Evolutionary conservation across 164 flowering plant species (phyloP), one percentile per base, ranked within the genome.

Genomic region (Vitis labrusca): DNA sequence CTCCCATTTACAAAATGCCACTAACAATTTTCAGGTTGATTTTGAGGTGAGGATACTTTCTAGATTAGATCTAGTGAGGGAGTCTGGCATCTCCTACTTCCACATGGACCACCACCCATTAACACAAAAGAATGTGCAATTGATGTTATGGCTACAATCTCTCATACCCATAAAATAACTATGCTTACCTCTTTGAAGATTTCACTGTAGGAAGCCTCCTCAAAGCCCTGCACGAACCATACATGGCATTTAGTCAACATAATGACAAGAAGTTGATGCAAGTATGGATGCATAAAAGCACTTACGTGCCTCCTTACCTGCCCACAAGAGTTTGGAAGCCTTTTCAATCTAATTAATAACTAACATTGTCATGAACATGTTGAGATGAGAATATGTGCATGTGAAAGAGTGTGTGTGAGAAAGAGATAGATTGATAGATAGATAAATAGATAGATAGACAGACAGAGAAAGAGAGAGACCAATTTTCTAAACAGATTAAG

Each of bases 141-240:
- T 37, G 44, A 12, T 6, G 2, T 30, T 4, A 30, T 8, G 23
- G 13, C 3, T 15, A 53, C 50, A 8, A 29, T 27, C 15, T 29
- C 51, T 16, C 16, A 10, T 8, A 9, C 52, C 19, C n/a, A 49
- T 11, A 15, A 56, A 10, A 47, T 47, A 19, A 54, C 12, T 15
- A 58, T 9, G 37, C 82, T 76, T 67, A 92, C 98, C 97, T 94
- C 97, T 78, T 85, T 89, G 80, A 94, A 92, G 63, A 87, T 70
- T 77, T 88, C 87, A 71, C 98, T 92, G 56, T 77, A 69, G 61
- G 91, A 83, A 74, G 76, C 73, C 61, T 89, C 90, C 74, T 77
- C 76, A 73, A 92, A 94, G 9, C 98, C 97, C 98, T 94, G 64
- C 78, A 84, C 50, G 50, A 66, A 76, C 10, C 71, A 69, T 23